These are phyloP conservation scores for Phycomyces blakesleeanus DNA, from an alignment of 192 early-diverging fungal species.

Conservation along the genomic window DNA sequence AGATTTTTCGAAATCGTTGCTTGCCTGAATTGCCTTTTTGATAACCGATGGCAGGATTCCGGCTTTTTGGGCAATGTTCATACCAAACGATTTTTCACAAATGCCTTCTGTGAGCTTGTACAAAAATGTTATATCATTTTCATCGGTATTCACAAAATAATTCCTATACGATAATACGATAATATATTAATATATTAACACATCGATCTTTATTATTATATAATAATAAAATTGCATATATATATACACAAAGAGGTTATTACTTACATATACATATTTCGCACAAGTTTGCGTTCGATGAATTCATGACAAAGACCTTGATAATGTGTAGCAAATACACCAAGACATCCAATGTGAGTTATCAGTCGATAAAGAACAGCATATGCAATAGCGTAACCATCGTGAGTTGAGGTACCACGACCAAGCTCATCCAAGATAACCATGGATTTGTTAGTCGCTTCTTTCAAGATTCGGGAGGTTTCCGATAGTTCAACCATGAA, in stretches of 20 bases:
- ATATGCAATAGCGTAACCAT: slow-evolving; percentile 96
- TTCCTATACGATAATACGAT: slow-evolving; percentile 40
- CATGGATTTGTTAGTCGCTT: slow-evolving; percentile 86
- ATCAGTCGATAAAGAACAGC: slow-evolving; percentile 84
- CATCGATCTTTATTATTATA: not conserved
- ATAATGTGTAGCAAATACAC: slow-evolving; percentile 96
- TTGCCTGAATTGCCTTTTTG: slow-evolving; percentile 63
- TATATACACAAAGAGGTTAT: too few relatives aligned
- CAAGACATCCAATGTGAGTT: slow-evolving; percentile 78
- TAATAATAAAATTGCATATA: too few relatives aligned
- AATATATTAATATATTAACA: too few relatives aligned
- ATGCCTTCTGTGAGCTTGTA: slow-evolving; percentile 85
- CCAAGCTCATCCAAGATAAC: slow-evolving; percentile 98
- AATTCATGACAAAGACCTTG: slow-evolving; percentile 87
- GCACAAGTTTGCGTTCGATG: slow-evolving; percentile 68
- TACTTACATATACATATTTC: slow-evolving; percentile 82
- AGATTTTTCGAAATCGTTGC: slow-evolving; percentile 69
- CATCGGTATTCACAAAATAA: slow-evolving; percentile 73
- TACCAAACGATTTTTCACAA: slow-evolving; percentile 92
- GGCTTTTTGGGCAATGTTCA: slow-evolving; percentile 98
- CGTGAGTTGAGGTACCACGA: slow-evolving; percentile 93
- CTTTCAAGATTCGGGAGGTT: slow-evolving; percentile 85
- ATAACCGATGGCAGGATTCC: slow-evolving; percentile 76
- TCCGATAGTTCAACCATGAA: slow-evolving; percentile 97
- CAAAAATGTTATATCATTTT: slow-evolving; percentile 88